Evolutionary conservation across 805 yeast genomes (phyloP), one percentile per base, ranked within the genome.

Genomic region (Naumovozyma castellii): DNA sequence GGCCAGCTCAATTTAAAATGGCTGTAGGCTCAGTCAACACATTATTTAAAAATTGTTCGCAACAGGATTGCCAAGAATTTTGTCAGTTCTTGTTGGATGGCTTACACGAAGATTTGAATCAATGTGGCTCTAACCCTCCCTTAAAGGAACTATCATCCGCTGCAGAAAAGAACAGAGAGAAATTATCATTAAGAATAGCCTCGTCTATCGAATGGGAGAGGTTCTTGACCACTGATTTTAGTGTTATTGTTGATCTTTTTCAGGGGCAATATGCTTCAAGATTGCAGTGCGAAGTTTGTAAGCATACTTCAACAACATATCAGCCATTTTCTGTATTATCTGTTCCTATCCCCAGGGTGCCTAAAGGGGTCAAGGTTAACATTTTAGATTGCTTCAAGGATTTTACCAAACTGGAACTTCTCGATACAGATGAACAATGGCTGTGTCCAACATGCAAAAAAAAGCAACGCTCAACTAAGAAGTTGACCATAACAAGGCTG

Each of bases 51-150:
- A 94, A 85, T 3, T 81, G 77, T 50, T 77, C 75, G 39, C 97
- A 90, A 57, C 97, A 88, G 54, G 97, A 88, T 56, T 84, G 95
- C 1, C 97, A 90, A 59, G 97, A 90, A 56, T 82, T 90, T 53
- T 70, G 88, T 36, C 88, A 94, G 29, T 88, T 84, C 69, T 61
- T 88, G 22, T 67, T 90, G 29, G 97, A 90, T 62, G 90, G 94
- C 2, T 67, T 88, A 30, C 97, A 90, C 55, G 97, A 88, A 60
- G 97, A 88, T 61, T 68, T 88, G 47, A 90, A 90, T 54, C 71
- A 72, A 39, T 69, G 71, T 50, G 85, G 85, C 4, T 67, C 64
- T 17, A 73, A 70, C 34, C 71, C 72, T 2, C 68, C 76, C 30
- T 53, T 67, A 29, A 69, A 73, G 13, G 86, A 78, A 47, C 70